phyloP scores from a whole-genome alignment of 2,329 filamentous ascomycete genomes.

The Arthrobotrys megalospora region DNA sequence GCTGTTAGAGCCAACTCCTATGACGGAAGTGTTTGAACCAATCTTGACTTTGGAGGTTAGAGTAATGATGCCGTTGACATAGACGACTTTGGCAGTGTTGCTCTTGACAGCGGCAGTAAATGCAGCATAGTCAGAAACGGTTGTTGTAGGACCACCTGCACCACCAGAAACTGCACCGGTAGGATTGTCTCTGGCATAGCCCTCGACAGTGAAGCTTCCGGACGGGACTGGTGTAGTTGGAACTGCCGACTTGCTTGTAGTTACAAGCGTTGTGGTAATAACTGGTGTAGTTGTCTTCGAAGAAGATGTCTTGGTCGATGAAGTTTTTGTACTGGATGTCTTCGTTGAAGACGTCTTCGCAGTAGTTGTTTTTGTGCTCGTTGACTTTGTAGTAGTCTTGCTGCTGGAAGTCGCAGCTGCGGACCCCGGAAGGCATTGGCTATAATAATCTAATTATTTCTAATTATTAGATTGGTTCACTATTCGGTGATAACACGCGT shows the following conservation, averaged over 20 bases:
- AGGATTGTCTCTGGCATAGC: constrained; percentile 37
- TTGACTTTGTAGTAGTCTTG: constrained; percentile 14
- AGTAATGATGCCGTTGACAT: constrained; percentile 69
- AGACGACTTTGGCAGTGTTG: constrained; percentile 69
- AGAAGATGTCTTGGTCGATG: constrained; percentile 9
- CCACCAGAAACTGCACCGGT: constrained; percentile 69
- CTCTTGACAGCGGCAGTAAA: constrained; percentile 71
- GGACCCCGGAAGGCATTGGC: constrained; percentile 67
- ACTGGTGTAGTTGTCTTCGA: constrained; percentile 22
- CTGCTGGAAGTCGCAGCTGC: constrained; percentile 22
- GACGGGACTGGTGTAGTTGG: constrained; percentile 25
- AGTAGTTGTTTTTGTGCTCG: constrained; percentile 16
- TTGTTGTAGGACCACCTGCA: constrained; percentile 72
- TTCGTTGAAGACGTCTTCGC: constrained; percentile 27
- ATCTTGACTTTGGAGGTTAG: constrained; percentile 69
- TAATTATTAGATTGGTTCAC: not conserved
- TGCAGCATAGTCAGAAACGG: constrained; percentile 72
- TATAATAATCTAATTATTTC: constrained; percentile 66
- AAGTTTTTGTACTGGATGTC: constrained; percentile 35
- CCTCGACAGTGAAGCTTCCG: constrained; percentile 38
- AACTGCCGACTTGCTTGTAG: not conserved
- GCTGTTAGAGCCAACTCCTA: constrained; percentile 67
- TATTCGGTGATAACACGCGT: not conserved
- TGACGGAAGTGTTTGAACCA: constrained; percentile 70
- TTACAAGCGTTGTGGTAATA: not conserved